phyloP scores from a whole-genome alignment of 148 eudicot species.

The Spergularia marina region DNA sequence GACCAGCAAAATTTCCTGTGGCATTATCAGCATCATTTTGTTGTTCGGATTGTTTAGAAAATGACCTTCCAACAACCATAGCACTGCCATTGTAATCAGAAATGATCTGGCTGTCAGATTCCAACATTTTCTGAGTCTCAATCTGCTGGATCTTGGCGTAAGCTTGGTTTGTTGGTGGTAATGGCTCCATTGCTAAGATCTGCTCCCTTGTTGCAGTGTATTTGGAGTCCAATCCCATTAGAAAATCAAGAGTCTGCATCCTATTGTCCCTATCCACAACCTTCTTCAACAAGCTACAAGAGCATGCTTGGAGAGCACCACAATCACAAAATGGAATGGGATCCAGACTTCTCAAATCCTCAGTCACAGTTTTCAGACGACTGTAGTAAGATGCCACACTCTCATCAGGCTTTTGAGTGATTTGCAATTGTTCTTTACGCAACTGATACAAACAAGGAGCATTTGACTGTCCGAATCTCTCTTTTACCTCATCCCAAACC shows the following conservation, averaged over 20 bases:
- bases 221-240: neutral
- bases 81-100: neutral
- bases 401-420: neutral
- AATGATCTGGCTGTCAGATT: too few species aligned
- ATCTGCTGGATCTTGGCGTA: neutral
- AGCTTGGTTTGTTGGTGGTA: neutral
- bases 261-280: neutral
- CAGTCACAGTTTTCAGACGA: neutral
- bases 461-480: neutral
- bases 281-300: neutral
- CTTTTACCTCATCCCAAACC: neutral
- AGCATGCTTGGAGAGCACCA: neutral
- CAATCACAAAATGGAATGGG: neutral
- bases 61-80: neutral
- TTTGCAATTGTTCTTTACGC: neutral
- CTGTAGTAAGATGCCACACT: neutral
- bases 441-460: neutral
- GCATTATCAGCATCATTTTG: too few species aligned
- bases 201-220: neutral
- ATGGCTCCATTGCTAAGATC: neutral
- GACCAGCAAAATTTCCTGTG: too few species aligned
- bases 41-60: too few species aligned
- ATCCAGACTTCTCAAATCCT: neutral
- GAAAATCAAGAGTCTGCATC: neutral
- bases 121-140: neutral